Conservation (phyloP, 768 basidiomycete species). For the Boletus barrowsii region DNA sequence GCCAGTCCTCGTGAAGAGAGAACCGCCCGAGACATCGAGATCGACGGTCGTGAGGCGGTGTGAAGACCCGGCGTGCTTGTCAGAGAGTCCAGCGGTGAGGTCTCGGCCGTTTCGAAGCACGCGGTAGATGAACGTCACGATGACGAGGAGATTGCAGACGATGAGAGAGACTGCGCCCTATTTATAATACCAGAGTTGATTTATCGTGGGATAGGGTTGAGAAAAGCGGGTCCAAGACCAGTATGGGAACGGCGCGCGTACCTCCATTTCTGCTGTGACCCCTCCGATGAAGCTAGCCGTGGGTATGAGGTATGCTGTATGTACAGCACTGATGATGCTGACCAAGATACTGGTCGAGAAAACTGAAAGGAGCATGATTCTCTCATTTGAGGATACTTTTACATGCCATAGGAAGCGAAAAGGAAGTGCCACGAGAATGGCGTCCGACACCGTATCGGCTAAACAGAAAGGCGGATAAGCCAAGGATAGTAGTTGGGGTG, state of each 20-base stretch:
- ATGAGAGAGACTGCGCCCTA: constrained; percentile 39
- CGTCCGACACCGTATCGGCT: constrained; percentile 50
- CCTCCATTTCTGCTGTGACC: constrained; percentile 43
- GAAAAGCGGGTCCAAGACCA: not conserved
- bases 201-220: not conserved
- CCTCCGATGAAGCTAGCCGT: constrained; percentile 3
- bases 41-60: constrained; percentile 27
- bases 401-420: constrained; percentile 44
- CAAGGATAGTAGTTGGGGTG: not conserved
- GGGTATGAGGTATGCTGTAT: constrained; percentile 41
- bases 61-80: not conserved
- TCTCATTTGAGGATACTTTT: constrained; percentile 37
- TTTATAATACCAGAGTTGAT: not conserved
- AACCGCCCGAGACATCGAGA: constrained; percentile 12
- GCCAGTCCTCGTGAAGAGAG: not conserved
- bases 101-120: constrained; percentile 8
- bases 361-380: constrained; percentile 41
- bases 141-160: constrained; percentile 41
- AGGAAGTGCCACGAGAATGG: constrained; percentile 44
- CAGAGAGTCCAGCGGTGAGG: not conserved
- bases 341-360: constrained; percentile 55
- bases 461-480: not conserved
- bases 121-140: constrained; percentile 36
- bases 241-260: constrained; percentile 10
- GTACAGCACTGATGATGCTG: constrained; percentile 42